phyloP scores from a whole-genome alignment of 73 alveolate species.

The Symbiodinium natans region DNA sequence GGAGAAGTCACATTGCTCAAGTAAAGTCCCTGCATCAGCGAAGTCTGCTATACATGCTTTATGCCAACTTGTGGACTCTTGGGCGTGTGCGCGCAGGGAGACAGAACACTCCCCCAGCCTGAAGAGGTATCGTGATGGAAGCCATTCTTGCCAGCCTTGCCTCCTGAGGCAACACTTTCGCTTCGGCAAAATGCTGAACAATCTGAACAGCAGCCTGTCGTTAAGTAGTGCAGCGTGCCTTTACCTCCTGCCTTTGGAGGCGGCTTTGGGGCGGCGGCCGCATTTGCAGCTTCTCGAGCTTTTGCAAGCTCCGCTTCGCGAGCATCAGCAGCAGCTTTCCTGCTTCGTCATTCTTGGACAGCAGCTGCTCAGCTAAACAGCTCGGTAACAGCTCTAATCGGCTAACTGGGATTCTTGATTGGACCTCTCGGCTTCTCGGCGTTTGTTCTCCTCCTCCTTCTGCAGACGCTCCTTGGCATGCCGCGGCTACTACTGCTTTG shows the following conservation, averaged over 20 bases:
- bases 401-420: neutral
- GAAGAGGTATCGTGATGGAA: neutral
- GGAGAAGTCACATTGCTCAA: too few relatives aligned
- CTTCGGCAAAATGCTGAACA: neutral
- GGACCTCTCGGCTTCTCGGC: constrained; percentile 81
- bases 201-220: too few relatives aligned
- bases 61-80: too few relatives aligned
- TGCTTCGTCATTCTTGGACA: too few relatives aligned
- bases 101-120: neutral
- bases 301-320: neutral
- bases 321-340: neutral
- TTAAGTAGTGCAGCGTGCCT: too few relatives aligned
- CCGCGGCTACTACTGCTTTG: neutral
- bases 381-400: too few relatives aligned
- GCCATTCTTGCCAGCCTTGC: neutral
- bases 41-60: too few relatives aligned
- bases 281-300: neutral
- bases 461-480: constrained; percentile 26
- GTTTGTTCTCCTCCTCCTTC: constrained; percentile 75
- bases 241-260: neutral
- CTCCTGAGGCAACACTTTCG: neutral
- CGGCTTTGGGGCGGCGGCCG: neutral
- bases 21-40: too few relatives aligned
- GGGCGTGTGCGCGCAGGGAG: too few relatives aligned
- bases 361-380: too few relatives aligned